A percentile compares a stretch with the other conserved stretches of the same genome.
Evolutionary conservation across 2,329 filamentous ascomycete species (phyloP).

Genomic region (Penicillium sp.): DNA sequence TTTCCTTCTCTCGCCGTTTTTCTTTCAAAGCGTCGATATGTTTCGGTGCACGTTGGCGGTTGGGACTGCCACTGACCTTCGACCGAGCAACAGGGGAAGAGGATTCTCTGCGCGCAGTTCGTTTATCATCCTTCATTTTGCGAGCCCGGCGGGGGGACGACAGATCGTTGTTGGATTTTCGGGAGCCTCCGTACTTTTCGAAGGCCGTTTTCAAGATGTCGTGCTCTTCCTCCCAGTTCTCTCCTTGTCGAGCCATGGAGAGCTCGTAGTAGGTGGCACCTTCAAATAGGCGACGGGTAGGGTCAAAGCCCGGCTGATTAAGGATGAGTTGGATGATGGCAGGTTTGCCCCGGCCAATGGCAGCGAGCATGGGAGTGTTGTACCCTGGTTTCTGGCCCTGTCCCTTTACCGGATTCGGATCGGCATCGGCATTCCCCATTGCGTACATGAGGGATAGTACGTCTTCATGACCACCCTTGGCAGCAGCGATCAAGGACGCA

Average conservation of each 20-base stretch:
- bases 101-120: constrained; percentile 32
- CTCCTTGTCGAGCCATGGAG: constrained; percentile 72
- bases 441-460: constrained; percentile 74
- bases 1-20: constrained; percentile 30
- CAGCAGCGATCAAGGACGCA: constrained; percentile 82
- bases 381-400: constrained; percentile 58
- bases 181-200: constrained; percentile 34
- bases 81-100: constrained; percentile 36
- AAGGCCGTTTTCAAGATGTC: constrained; percentile 67
- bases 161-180: constrained; percentile 31
- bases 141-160: constrained; percentile 39
- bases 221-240: constrained; percentile 85
- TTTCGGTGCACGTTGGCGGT: constrained; percentile 23
- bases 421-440: constrained; percentile 60
- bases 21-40: constrained; percentile 24
- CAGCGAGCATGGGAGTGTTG: constrained; percentile 87
- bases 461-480: constrained; percentile 83
- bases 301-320: constrained; percentile 73
- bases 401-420: constrained; percentile 60
- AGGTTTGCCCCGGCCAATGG: constrained; percentile 82
- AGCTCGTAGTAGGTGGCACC: constrained; percentile 84
- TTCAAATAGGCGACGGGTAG: constrained; percentile 65
- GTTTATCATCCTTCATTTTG: constrained; percentile 37
- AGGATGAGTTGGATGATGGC: constrained; percentile 77
- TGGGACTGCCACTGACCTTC: constrained; percentile 30